A percentile compares a stretch with the other conserved stretches of the same genome.
Conservation (phyloP, 768 basidiomycete species). For the Macrolepiota fuliginosa region DNA sequence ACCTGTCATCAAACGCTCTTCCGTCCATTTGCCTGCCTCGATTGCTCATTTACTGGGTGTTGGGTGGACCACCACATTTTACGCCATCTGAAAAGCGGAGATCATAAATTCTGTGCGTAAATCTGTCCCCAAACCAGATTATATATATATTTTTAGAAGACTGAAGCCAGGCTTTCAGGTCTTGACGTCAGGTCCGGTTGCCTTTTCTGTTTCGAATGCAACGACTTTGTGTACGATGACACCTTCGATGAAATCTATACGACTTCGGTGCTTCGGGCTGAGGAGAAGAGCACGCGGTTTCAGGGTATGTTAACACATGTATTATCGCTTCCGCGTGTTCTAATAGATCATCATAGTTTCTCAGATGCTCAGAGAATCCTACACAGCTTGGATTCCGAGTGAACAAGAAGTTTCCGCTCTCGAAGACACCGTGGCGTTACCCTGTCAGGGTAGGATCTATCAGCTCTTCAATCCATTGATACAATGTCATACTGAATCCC, state of each 20-base stretch:
- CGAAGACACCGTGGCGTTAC: conserved; percentile 45
- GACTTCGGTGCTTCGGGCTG: conserved; percentile 44
- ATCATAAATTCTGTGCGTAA: conserved; percentile 69
- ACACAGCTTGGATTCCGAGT: conserved; percentile 36
- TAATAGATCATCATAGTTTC: conserved; percentile 24
- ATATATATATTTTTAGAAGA: conserved; percentile 5
- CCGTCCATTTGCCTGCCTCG: conserved; percentile 70
- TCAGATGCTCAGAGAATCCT: conserved; percentile 34
- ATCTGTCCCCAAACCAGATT: not conserved
- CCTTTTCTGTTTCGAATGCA: conserved; percentile 71
- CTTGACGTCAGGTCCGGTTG: conserved; percentile 73
- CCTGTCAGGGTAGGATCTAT: conserved; percentile 67
- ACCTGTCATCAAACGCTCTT: conserved; percentile 54
- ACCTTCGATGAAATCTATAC: conserved; percentile 46
- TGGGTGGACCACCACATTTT: conserved; percentile 61
- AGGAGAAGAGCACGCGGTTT: conserved; percentile 62
- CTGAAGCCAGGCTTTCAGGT: conserved; percentile 40
- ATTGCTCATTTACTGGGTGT: conserved; percentile 70
- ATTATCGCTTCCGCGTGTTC: not conserved
- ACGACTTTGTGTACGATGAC: conserved; percentile 70
- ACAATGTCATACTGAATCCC: not conserved
- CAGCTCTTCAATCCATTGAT: not conserved
- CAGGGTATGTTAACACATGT: conserved; percentile 38
- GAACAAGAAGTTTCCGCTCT: conserved; percentile 41
- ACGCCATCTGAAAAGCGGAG: conserved; percentile 52